These are phyloP conservation scores for Candida mesenterica DNA, from an alignment of 1,139 yeast genomes.

Conservation along the genomic window DNA sequence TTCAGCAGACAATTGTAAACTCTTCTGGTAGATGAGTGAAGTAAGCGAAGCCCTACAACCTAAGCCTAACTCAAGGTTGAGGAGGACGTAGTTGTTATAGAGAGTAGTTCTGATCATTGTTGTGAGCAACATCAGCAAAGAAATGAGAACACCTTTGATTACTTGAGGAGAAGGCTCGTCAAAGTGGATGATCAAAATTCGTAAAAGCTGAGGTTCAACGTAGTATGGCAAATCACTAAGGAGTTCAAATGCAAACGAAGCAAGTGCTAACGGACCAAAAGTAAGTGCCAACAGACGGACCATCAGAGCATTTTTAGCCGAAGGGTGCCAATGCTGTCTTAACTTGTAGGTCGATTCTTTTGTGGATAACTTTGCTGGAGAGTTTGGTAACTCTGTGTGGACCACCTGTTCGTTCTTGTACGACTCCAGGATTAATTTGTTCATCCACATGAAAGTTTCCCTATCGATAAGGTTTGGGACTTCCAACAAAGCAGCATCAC, in stretches of 20 bases:
- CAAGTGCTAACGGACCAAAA: constrained; percentile 45
- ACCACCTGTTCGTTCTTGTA: constrained; percentile 47
- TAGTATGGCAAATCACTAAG: constrained; percentile 45
- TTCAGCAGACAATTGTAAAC: constrained; percentile 46
- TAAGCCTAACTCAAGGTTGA: constrained; percentile 51
- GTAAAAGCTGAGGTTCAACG: constrained; percentile 57
- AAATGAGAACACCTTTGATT: constrained; percentile 51
- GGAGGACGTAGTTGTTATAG: constrained; percentile 51
- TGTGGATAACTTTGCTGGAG: constrained; percentile 51
- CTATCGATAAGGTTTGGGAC: constrained; percentile 50
- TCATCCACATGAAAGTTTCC: constrained; percentile 64
- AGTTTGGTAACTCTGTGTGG: constrained; percentile 52
- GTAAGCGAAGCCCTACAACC: constrained; percentile 52
- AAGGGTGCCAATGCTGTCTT: constrained; percentile 19
- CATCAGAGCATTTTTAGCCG: constrained; percentile 30
- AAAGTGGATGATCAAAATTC: constrained; percentile 50
- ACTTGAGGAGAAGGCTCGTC: constrained; percentile 36
- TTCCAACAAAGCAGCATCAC: constrained; percentile 18
- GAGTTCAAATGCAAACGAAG: constrained; percentile 47
- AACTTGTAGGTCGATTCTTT: constrained; percentile 19
- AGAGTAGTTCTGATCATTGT: constrained; percentile 47
- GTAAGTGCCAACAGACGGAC: constrained; percentile 42
- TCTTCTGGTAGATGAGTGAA: constrained; percentile 50
- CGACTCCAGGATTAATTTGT: constrained; percentile 49
- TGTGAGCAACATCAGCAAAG: constrained; percentile 48